Base-by-base conservation (phyloP, 1,284 basidiomycete genomes). In the Ustilago tritici region DNA sequence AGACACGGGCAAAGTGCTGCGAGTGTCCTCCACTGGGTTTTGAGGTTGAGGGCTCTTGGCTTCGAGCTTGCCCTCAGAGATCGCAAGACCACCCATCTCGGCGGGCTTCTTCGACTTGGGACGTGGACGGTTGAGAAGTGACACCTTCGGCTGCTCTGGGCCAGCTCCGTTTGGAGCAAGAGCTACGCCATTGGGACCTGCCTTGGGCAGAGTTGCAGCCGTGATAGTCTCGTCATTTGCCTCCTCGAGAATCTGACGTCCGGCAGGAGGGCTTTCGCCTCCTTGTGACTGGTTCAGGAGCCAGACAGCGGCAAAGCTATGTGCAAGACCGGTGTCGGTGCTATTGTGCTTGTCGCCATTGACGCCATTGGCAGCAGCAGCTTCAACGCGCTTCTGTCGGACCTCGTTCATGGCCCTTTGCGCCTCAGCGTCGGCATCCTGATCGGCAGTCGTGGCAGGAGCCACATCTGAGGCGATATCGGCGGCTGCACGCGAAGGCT, bases 291-390 rank as follows among this genome's bases (percentile, higher is more conserved):
- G 72, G 38, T 80, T 79, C 31, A 81, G 67, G 14, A 83, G 62
- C 81, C 82, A 83, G 2, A 79, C 53, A n/a, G 81, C 82, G 23
- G 82, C 81, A 47, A 83, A 58, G 61, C 78, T 81, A 3, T 81
- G 78, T 1, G 79, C 82, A 23, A 84, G 60, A 12, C 66, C 79
- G 14, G 76, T 76, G 34, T 70, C 70, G 35, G 67, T 55, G 46
- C 79, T 82, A 52, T 69, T 68, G 23, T 67, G 66, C 49, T 56
- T 75, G 56, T 72, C 74, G 50, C 49, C 50, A 17, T 63, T 58
- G 4, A 59, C 59, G 10, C n/a, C 56, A 23, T 55, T 49, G 14
- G 61, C 38, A 52, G 54, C 53, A 23, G 54, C 71, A 15, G 50
- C 71, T 17, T 78, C 71, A 14, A 75, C 79, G 6, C 81, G 65